These are phyloP conservation scores for Fusarium robinianum DNA, from an alignment of 2,329 filamentous ascomycete species.

Conservation along the genomic window DNA sequence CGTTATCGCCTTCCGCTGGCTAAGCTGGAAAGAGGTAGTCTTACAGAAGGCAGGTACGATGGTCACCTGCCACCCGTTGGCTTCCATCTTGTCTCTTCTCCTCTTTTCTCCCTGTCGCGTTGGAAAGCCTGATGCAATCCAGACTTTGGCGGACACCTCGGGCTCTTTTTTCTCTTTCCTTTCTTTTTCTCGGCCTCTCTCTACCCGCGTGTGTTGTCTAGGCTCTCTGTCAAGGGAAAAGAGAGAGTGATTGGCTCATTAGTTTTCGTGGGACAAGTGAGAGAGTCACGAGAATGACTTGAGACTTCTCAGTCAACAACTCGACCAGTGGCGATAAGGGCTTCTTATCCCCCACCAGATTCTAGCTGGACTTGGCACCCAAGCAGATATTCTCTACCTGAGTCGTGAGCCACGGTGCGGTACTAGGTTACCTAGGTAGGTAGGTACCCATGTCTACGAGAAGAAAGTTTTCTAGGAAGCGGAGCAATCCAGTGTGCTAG, in stretches of 20 bases:
- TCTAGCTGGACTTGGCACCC: no score
- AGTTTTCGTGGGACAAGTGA: constrained; percentile 17
- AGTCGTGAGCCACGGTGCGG: no score
- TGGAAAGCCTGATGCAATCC: constrained; percentile 29
- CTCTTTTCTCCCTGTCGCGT: constrained; percentile 17
- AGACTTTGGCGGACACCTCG: constrained; percentile 29
- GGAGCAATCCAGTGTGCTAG: no score
- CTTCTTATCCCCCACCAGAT: no score
- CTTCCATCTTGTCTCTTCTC: constrained; percentile 14
- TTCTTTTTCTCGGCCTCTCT: constrained; percentile 17
- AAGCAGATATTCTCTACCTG: no score
- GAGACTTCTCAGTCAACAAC: not conserved
- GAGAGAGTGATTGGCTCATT: constrained; percentile 27
- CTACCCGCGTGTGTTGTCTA: constrained; percentile 13
- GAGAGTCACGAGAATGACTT: constrained; percentile 12
- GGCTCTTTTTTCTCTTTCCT: no score
- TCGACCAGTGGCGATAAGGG: constrained; percentile 22
- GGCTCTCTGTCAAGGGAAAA: no score
- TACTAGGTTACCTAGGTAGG: no score
- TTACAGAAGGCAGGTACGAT: constrained; percentile 10
- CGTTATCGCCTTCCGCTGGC: constrained; percentile 10
- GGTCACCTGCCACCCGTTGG: constrained; percentile 14
- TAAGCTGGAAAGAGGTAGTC: constrained; percentile 27
- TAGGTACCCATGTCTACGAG: no score
- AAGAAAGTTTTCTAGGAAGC: no score